phyloP scores from a whole-genome alignment of 257 asterid species.

The Jasminum sambac region DNA sequence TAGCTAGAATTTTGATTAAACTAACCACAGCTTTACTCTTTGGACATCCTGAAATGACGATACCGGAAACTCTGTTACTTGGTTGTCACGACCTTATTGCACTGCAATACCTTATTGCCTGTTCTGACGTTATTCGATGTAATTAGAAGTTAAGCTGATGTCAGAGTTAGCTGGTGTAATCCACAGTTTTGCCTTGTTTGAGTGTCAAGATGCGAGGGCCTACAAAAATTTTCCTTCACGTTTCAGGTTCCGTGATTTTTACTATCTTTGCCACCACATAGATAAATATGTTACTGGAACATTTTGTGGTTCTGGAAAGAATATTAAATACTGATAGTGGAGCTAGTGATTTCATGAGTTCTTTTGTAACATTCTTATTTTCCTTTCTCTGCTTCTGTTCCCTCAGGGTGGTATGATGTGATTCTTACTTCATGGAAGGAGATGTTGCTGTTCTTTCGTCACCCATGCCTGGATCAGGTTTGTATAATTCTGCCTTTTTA shows the following conservation, averaged over 20 bases:
- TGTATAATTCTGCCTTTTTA: background rate
- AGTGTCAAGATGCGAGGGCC: slow-evolving; percentile 9
- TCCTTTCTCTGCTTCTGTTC: slow-evolving; percentile 20
- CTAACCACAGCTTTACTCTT: slow-evolving; percentile 2
- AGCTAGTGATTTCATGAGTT: slow-evolving; percentile 6
- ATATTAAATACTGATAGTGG: slow-evolving; percentile 17
- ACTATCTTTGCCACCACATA: background rate
- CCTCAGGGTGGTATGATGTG: slow-evolving; percentile 95
- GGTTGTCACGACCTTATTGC: background rate
- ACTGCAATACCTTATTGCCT: background rate
- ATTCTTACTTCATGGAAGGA: slow-evolving; percentile 87
- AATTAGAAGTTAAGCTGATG: background rate
- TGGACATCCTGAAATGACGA: slow-evolving; percentile 21
- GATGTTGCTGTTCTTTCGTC: slow-evolving; percentile 98
- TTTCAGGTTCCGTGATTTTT: slow-evolving; percentile 2
- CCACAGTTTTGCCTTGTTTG: background rate
- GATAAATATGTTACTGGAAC: background rate
- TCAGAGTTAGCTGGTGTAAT: background rate
- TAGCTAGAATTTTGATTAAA: slow-evolving; percentile 21
- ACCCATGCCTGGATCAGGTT: slow-evolving; percentile 91
- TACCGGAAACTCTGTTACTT: slow-evolving; percentile 16
- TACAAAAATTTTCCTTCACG: background rate
- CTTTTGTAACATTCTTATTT: slow-evolving; percentile 14
- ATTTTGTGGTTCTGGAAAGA: slow-evolving; percentile 14
- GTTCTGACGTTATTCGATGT: background rate